Conservation (phyloP, 2,329 filamentous ascomycete genomes). For the Penicillium sp. region DNA sequence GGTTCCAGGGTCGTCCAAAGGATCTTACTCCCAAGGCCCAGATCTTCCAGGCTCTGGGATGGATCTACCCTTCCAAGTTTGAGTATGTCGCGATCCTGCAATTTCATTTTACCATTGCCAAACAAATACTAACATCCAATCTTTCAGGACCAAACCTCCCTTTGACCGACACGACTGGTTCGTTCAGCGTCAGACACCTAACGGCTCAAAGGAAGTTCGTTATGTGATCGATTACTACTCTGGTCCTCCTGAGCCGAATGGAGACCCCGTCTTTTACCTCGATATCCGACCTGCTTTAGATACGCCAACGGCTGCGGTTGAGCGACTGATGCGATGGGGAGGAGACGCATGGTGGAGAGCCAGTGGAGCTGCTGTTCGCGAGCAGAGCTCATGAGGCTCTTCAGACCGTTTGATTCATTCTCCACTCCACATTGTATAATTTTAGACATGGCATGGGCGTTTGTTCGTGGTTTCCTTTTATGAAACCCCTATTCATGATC, state of each 20-base stretch:
- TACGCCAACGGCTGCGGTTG: conserved; percentile 75
- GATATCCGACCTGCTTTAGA: conserved; percentile 89
- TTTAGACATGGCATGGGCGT: conserved; percentile 29
- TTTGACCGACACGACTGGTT: conserved; percentile 99
- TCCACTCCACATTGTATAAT: conserved; percentile 26
- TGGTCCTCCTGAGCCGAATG: conserved; percentile 75
- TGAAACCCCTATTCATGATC: not conserved
- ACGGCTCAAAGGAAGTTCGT: conserved; percentile 74
- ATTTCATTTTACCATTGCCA: not conserved
- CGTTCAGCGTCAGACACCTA: conserved; percentile 67
- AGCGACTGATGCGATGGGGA: conserved; percentile 84
- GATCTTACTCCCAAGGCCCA: conserved; percentile 90
- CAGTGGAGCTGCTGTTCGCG: conserved; percentile 65
- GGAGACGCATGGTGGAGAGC: conserved; percentile 94
- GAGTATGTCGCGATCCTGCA: conserved; percentile 53
- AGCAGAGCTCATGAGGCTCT: conserved; percentile 6
- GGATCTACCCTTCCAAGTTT: conserved; percentile 77
- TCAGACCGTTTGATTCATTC: conserved; percentile 13
- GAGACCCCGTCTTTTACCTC: conserved; percentile 92
- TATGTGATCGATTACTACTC: conserved; percentile 98
- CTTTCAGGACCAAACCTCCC: conserved; percentile 70
- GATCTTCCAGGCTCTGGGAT: conserved; percentile 76
- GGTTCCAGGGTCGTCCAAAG: conserved; percentile 85
- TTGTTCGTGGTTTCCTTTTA: conserved; percentile 2
- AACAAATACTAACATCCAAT: not conserved